Conservation (phyloP, 495 filamentous ascomycete genomes). For the Tricharina praecox region DNA sequence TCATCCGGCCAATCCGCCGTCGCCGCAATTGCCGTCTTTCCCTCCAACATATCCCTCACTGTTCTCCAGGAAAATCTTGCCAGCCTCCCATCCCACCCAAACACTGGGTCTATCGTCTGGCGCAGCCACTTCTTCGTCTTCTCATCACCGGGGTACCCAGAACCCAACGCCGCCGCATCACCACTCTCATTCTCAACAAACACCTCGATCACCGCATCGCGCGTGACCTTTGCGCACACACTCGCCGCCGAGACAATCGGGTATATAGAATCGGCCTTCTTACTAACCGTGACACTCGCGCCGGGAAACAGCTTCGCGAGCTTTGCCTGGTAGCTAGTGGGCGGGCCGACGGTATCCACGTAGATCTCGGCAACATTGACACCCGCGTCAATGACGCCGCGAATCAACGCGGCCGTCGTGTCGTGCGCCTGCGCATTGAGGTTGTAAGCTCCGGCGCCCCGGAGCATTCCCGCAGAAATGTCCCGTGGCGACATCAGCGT, state of each 20-base stretch:
- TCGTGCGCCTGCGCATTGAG: constrained; percentile 97
- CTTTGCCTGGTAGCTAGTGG: constrained; percentile 63
- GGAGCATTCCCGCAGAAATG: constrained; percentile 32
- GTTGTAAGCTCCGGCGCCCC: constrained; percentile 45
- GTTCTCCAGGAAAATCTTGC: constrained; percentile 92
- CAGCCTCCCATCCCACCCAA: constrained; percentile 76
- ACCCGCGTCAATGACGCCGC: constrained; percentile 50
- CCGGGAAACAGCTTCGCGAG: constrained; percentile 72
- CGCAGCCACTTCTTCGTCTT: constrained; percentile 67
- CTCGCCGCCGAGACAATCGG: constrained; percentile 86
- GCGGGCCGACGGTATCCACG: constrained; percentile 84
- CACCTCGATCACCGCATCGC: constrained; percentile 73
- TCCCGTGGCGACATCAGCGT: constrained; percentile 12
- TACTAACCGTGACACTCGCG: constrained; percentile 66
- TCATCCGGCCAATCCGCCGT: constrained; percentile 77
- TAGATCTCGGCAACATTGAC: constrained; percentile 79
- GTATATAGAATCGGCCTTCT: constrained; percentile 89
- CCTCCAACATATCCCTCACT: constrained; percentile 77
- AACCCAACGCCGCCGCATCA: constrained; percentile 47
- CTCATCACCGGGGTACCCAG: constrained; percentile 81
- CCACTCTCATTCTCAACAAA: constrained; percentile 31
- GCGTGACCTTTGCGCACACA: constrained; percentile 88
- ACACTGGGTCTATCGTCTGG: constrained; percentile 73
- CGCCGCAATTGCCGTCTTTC: constrained; percentile 34
- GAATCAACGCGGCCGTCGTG: constrained; percentile 73